phyloP scores from a whole-genome alignment of 176 grass and related monocot genomes.

The Oryza punctata region DNA sequence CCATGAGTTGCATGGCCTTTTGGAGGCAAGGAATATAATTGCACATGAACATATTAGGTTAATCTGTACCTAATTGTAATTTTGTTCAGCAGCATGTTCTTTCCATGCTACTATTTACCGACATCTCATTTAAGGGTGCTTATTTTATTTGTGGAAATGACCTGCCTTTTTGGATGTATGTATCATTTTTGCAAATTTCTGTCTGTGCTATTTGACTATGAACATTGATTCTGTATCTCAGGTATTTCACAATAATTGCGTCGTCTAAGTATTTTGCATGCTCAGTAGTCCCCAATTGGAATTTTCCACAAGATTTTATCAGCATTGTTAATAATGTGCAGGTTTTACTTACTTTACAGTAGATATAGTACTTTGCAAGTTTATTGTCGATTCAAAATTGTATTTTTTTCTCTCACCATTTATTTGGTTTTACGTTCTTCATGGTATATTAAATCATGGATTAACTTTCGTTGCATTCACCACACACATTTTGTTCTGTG shows the following conservation, averaged over 20 bases:
- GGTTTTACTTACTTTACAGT: background rate
- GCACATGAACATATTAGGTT: constrained; percentile 50
- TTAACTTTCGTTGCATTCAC: background rate
- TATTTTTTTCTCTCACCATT: background rate
- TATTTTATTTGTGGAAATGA: background rate
- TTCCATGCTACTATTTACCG: background rate
- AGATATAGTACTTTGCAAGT: background rate
- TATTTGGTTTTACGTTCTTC: background rate
- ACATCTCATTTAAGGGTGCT: background rate
- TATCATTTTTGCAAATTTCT: constrained; percentile 2
- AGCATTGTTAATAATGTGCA: background rate
- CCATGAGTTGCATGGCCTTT: constrained; percentile 52
- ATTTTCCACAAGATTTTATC: background rate
- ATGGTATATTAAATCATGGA: constrained; percentile 1
- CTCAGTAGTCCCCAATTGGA: background rate
- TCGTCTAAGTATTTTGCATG: background rate
- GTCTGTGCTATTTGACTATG: background rate
- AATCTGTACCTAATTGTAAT: constrained; percentile 10
- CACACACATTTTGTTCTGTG: background rate
- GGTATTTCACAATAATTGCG: background rate
- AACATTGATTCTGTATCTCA: background rate
- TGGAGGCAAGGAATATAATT: constrained; percentile 63
- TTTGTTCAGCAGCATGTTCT: background rate
- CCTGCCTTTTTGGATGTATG: background rate
- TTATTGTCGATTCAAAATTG: background rate